phyloP scores from a whole-genome alignment of 768 basidiomycete genomes.

The Phaffia tasmanica region DNA sequence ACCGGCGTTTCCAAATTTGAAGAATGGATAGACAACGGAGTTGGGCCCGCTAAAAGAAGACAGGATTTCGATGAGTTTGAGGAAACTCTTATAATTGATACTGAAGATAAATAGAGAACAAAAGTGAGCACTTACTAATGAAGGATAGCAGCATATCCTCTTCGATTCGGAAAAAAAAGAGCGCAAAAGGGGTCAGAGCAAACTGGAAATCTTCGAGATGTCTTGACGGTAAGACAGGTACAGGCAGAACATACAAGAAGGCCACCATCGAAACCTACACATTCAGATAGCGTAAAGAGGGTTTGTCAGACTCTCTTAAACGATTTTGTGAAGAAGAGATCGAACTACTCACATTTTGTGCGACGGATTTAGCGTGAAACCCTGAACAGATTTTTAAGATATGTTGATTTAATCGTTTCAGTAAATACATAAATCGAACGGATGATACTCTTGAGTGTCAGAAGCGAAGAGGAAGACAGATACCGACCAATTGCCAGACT shows the following conservation, averaged over 20 bases:
- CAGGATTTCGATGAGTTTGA: too few species aligned
- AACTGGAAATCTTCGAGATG: background rate
- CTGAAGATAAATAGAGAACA: slow-evolving; percentile 39
- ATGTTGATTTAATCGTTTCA: background rate
- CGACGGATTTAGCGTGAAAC: slow-evolving; percentile 40
- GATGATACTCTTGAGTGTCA: background rate
- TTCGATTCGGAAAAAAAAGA: background rate
- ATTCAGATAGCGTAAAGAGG: background rate
- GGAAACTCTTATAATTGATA: slow-evolving; percentile 33
- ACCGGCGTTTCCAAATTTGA: slow-evolving; percentile 33
- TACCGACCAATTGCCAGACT: slow-evolving; percentile 32
- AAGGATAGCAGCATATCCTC: background rate
- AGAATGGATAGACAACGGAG: slow-evolving; percentile 41
- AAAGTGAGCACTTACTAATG: slow-evolving; percentile 28
- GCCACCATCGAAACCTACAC: slow-evolving; percentile 11
- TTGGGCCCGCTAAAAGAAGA: slow-evolving; percentile 35
- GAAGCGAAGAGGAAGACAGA: background rate
- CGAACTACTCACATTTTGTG: slow-evolving; percentile 40
- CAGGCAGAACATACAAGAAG: slow-evolving; percentile 1
- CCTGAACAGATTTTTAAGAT: slow-evolving; percentile 17
- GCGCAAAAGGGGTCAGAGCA: too few species aligned
- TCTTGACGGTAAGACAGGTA: background rate
- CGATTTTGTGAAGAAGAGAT: slow-evolving; percentile 25
- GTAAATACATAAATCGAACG: background rate
- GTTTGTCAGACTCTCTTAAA: background rate